These are phyloP conservation scores for Ogataea populi-albae DNA, from an alignment of 805 yeast species.

Conservation along the genomic window DNA sequence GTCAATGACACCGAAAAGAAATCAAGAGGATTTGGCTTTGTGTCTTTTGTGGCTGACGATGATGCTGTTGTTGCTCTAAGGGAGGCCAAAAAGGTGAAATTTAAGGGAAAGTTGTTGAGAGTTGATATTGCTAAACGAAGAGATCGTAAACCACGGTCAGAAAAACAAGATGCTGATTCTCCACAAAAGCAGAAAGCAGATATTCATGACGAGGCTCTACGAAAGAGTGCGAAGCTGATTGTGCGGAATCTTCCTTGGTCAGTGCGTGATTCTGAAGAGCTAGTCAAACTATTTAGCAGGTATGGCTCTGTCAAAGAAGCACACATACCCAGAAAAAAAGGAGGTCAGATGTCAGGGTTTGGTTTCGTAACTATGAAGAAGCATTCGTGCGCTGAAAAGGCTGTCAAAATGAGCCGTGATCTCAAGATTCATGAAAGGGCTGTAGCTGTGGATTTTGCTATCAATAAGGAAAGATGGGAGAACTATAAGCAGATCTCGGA, in stretches of 20 bases:
- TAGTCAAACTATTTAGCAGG: slow-evolving; percentile 66
- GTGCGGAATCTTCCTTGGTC: slow-evolving; percentile 97
- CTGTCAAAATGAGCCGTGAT: slow-evolving; percentile 71
- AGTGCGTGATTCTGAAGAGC: slow-evolving; percentile 68
- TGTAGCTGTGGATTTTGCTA: slow-evolving; percentile 92
- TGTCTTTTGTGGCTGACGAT: slow-evolving; percentile 78
- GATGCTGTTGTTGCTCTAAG: slow-evolving; percentile 77
- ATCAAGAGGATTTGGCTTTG: slow-evolving; percentile 95
- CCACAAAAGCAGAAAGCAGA: slow-evolving; percentile 20
- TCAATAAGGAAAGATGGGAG: slow-evolving; percentile 85
- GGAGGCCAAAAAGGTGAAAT: slow-evolving; percentile 60
- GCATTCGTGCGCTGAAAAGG: slow-evolving; percentile 70
- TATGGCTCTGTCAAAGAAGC: slow-evolving; percentile 89
- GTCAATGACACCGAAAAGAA: slow-evolving; percentile 74
- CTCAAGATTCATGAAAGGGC: slow-evolving; percentile 83
- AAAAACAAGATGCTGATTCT: slow-evolving; percentile 26
- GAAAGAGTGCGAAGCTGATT: slow-evolving; percentile 79
- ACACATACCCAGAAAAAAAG: slow-evolving; percentile 80
- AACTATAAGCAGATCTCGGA: slow-evolving; percentile 37
- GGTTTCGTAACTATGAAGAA: slow-evolving; percentile 91
- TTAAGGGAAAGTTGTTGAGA: slow-evolving; percentile 63
- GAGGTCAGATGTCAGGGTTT: slow-evolving; percentile 91
- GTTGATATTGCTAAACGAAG: slow-evolving; percentile 92
- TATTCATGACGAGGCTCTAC: slow-evolving; percentile 25
- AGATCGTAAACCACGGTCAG: slow-evolving; percentile 53